Evolutionary conservation across 2,329 filamentous ascomycete species (phyloP).

Genomic region (Penicillium sp.): DNA sequence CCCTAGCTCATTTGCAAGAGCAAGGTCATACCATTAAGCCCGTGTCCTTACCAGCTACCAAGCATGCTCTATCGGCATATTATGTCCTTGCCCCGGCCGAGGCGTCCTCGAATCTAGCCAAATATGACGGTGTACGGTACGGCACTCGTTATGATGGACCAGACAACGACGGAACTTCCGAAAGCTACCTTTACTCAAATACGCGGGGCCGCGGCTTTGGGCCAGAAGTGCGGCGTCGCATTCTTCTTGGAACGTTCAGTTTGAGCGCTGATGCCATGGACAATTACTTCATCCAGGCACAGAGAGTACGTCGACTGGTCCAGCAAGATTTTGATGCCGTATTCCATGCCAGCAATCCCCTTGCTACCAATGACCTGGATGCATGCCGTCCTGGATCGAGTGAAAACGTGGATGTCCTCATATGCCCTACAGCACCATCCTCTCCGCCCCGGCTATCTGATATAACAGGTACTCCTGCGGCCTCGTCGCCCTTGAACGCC

Average conservation of each 20-base stretch:
- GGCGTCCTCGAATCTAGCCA: slow-evolving; percentile 91
- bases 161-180: slow-evolving; percentile 54
- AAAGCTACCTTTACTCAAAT: slow-evolving; percentile 66
- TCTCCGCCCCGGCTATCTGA: slow-evolving; percentile 65
- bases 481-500: slow-evolving; percentile 60
- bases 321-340: slow-evolving; percentile 81
- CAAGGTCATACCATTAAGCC: slow-evolving; percentile 71
- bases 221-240: slow-evolving; percentile 78
- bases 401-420: slow-evolving; percentile 70
- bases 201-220: slow-evolving; percentile 77
- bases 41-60: slow-evolving; percentile 79
- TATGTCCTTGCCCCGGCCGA: slow-evolving; percentile 95
- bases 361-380: slow-evolving; percentile 40
- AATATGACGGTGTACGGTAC: slow-evolving; percentile 96
- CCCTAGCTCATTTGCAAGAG: slow-evolving; percentile 59
- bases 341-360: slow-evolving; percentile 69
- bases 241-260: slow-evolving; percentile 85
- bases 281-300: slow-evolving; percentile 95
- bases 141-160: slow-evolving; percentile 57
- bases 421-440: slow-evolving; percentile 84
- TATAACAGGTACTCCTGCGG: slow-evolving; percentile 40
- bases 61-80: slow-evolving; percentile 84
- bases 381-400: slow-evolving; percentile 3
- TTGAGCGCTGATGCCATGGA: slow-evolving; percentile 87
- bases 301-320: slow-evolving; percentile 80